Evolutionary conservation across 2,329 filamentous ascomycete species (phyloP).

Genomic region (Venturiaceae sp.): DNA sequence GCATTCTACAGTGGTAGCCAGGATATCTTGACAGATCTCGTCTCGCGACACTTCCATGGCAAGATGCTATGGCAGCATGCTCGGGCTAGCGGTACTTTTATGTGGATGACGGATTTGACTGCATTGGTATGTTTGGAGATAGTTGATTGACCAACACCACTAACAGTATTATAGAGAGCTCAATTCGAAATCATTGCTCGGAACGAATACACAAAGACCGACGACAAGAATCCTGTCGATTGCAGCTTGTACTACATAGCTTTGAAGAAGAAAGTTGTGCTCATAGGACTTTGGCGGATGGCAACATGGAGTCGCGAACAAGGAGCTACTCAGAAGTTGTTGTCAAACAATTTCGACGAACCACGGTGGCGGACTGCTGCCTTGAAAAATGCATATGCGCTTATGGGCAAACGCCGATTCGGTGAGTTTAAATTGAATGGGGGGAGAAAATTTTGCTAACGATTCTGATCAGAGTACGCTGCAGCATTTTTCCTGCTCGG

Average conservation of each 20-base stretch:
- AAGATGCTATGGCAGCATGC: constrained; percentile 79
- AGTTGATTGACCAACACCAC: constrained; percentile 2
- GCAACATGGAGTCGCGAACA: constrained; percentile 85
- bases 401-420: constrained; percentile 84
- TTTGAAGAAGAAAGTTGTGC: constrained; percentile 77
- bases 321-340: constrained; percentile 62
- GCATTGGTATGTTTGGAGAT: constrained; percentile 53
- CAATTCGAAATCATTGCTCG: constrained; percentile 88
- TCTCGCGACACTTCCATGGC: constrained; percentile 68
- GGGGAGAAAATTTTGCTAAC: not conserved
- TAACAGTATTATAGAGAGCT: constrained; percentile 39
- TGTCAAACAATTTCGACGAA: constrained; percentile 87
- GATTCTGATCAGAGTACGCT: constrained; percentile 61
- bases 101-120: constrained; percentile 77
- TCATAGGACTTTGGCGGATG: constrained; percentile 92
- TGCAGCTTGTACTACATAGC: constrained; percentile 90
- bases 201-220: constrained; percentile 83
- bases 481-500: constrained; percentile 93
- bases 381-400: constrained; percentile 90
- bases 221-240: constrained; percentile 81
- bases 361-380: constrained; percentile 81
- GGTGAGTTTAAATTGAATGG: constrained; percentile 37
- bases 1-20: constrained; percentile 79
- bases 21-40: constrained; percentile 79
- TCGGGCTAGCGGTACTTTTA: constrained; percentile 79